phyloP scores from a whole-genome alignment of 805 yeast species.

The Lipomyces kockii region DNA sequence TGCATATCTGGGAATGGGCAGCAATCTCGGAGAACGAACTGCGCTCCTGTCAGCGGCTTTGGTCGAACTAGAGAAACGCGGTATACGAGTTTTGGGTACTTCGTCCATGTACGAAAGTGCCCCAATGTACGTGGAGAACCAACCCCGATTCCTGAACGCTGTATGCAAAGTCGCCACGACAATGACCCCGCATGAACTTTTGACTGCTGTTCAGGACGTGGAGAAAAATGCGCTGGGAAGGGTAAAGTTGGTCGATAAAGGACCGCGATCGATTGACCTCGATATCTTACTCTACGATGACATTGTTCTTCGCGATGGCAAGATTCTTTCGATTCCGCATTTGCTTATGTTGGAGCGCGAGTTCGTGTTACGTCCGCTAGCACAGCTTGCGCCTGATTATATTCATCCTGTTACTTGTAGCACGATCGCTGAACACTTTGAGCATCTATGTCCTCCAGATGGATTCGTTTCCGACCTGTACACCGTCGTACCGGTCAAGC shows the following conservation, averaged over 20 bases:
- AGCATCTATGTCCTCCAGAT: conserved; percentile 52
- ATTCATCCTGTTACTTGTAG: conserved; percentile 87
- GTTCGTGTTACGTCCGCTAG: conserved; percentile 86
- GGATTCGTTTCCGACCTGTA: conserved; percentile 40
- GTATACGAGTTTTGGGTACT: conserved; percentile 58
- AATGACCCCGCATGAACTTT: conserved; percentile 65
- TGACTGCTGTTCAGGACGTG: conserved; percentile 67
- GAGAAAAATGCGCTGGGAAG: conserved; percentile 76
- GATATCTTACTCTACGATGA: conserved; percentile 78
- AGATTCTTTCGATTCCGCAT: conserved; percentile 78
- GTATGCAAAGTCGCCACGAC: conserved; percentile 68
- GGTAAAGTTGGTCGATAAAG: conserved; percentile 80
- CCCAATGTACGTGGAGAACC: conserved; percentile 89
- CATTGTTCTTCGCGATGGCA: conserved; percentile 31
- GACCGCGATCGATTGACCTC: conserved; percentile 89
- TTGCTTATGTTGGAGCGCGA: conserved; percentile 84
- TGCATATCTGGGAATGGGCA: conserved; percentile 85
- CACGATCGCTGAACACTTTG: conserved; percentile 70
- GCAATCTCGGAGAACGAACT: conserved; percentile 77
- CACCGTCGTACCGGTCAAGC: conserved; percentile 35
- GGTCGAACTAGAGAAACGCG: conserved; percentile 50
- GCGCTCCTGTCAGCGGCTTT: conserved; percentile 64
- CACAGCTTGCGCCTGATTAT: conserved; percentile 74
- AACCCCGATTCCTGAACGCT: conserved; percentile 82
- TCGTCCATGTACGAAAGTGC: conserved; percentile 85